phyloP scores from a whole-genome alignment of 169 alveolate species.

The Plasmodium blacklocki region DNA sequence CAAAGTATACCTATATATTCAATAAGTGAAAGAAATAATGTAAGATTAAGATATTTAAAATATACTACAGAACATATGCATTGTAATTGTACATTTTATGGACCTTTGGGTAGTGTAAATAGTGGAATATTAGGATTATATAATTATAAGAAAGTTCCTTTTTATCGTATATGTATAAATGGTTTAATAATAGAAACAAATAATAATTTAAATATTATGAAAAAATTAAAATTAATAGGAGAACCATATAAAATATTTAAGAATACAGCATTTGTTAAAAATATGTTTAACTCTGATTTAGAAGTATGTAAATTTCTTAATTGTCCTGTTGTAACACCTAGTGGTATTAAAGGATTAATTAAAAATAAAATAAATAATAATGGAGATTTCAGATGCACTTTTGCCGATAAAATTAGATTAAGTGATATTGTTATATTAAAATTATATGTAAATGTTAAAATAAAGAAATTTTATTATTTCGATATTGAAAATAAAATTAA shows the following conservation, averaged over 20 bases:
- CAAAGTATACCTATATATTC: slow-evolving; percentile 97
- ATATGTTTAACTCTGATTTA: slow-evolving; percentile 98
- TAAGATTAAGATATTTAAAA: slow-evolving; percentile 84
- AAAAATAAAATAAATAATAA: slow-evolving; percentile 95
- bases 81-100: slow-evolving; percentile 96
- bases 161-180: slow-evolving; percentile 96
- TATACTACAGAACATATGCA: slow-evolving; percentile 99
- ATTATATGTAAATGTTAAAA: slow-evolving; percentile 93
- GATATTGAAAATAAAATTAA: slow-evolving; percentile 89
- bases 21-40: slow-evolving; percentile 95
- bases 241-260: slow-evolving; percentile 98
- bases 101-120: slow-evolving; percentile 96
- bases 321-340: slow-evolving; percentile 97
- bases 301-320: slow-evolving; percentile 98
- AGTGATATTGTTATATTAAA: slow-evolving; percentile 98
- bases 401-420: slow-evolving; percentile 97
- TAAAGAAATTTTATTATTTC: slow-evolving; percentile 92
- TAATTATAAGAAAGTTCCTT: slow-evolving; percentile 87
- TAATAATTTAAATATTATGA: slow-evolving; percentile 90
- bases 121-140: slow-evolving; percentile 89
- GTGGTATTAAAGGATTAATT: slow-evolving; percentile 99
- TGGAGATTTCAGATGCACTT: slow-evolving; percentile 98
- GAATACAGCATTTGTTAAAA: slow-evolving; percentile 98
- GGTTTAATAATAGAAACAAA: slow-evolving; percentile 96
- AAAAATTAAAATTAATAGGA: slow-evolving; percentile 96